Percentiles rank a stretch among this genome's conserved stretches.
Conservation (phyloP, 2,329 filamentous ascomycete species). For the Aspergillus pseudonomiae region DNA sequence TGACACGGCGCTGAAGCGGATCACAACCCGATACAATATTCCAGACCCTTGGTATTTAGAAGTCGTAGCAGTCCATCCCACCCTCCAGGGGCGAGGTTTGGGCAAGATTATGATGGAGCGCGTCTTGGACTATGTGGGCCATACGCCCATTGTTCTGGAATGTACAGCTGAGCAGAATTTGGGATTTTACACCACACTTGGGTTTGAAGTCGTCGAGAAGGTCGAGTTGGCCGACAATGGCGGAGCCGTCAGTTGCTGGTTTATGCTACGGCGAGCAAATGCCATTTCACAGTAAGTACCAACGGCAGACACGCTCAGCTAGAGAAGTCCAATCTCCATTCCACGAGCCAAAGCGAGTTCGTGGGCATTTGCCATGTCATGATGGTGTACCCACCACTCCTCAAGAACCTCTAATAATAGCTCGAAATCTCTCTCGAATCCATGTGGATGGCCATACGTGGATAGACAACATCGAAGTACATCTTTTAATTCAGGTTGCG, state of each 20-base stretch:
- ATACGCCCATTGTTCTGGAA: conserved; percentile 24
- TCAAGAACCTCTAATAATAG: conserved; percentile 22
- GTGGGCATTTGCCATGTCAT: conserved; percentile 22
- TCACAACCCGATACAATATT: conserved; percentile 8
- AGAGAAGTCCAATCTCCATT: conserved; percentile 29
- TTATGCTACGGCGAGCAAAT: conserved; percentile 21
- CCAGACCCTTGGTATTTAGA: conserved; percentile 29
- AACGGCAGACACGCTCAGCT: not conserved
- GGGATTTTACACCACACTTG: conserved; percentile 26
- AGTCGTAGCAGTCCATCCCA: conserved; percentile 30
- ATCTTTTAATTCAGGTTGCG: conserved; percentile 22
- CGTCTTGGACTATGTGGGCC: conserved; percentile 16
- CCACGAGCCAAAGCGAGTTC: conserved; percentile 22
- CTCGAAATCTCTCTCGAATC: not conserved
- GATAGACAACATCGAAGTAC: conserved; percentile 16
- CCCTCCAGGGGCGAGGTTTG: conserved; percentile 27
- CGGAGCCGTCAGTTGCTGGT: conserved; percentile 24
- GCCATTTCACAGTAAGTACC: not conserved
- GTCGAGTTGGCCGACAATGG: conserved; percentile 21
- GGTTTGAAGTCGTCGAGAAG: conserved; percentile 26
- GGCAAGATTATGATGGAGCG: conserved; percentile 22
- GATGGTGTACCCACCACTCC: conserved; percentile 26
- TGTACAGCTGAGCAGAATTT: conserved; percentile 27
- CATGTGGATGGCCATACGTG: not conserved
- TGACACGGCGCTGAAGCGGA: conserved; percentile 3